These are phyloP conservation scores for Pyrenula aspistea DNA, from an alignment of 495 filamentous ascomycete genomes.

Conservation along the genomic window DNA sequence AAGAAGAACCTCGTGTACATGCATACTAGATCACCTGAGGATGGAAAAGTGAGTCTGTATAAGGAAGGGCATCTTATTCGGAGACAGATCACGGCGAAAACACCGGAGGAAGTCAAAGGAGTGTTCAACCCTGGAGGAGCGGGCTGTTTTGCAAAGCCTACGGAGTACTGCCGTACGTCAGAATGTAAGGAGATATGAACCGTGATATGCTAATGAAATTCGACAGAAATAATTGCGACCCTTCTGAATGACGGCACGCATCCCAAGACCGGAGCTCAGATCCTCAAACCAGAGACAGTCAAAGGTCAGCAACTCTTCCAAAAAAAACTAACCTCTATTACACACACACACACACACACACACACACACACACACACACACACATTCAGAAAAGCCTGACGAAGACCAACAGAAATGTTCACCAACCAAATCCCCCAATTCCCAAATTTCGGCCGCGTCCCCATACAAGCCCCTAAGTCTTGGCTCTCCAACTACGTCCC, in stretches of 20 bases:
- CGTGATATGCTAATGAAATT: no score
- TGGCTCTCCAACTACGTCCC: constrained; percentile 30
- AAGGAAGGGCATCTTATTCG: constrained; percentile 35
- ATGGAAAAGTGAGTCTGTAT: constrained; percentile 21
- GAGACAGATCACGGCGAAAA: constrained; percentile 22
- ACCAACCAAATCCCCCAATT: constrained; percentile 44
- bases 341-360: no score
- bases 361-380: no score
- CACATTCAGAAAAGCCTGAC: no score
- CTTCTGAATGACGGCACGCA: constrained; percentile 38
- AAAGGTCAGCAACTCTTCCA: no score
- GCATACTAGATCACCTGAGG: constrained; percentile 22
- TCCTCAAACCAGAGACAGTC: constrained; percentile 39
- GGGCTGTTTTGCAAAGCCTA: constrained; percentile 38
- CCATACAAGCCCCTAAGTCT: constrained; percentile 34
- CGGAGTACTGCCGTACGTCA: constrained; percentile 42
- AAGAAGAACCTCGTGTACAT: constrained; percentile 33
- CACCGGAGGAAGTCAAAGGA: constrained; percentile 17
- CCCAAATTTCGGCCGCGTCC: constrained; percentile 34
- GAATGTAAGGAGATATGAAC: neutral
- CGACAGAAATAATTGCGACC: constrained; percentile 26
- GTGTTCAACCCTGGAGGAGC: constrained; percentile 44
- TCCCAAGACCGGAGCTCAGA: constrained; percentile 29
- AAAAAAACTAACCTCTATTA: no score
- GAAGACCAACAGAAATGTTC: constrained; percentile 41